Percentiles rank a stretch among this genome's conserved stretches.
Conservation (phyloP, 2,329 filamentous ascomycete genomes). For the Dactylonectria macrodidyma region DNA sequence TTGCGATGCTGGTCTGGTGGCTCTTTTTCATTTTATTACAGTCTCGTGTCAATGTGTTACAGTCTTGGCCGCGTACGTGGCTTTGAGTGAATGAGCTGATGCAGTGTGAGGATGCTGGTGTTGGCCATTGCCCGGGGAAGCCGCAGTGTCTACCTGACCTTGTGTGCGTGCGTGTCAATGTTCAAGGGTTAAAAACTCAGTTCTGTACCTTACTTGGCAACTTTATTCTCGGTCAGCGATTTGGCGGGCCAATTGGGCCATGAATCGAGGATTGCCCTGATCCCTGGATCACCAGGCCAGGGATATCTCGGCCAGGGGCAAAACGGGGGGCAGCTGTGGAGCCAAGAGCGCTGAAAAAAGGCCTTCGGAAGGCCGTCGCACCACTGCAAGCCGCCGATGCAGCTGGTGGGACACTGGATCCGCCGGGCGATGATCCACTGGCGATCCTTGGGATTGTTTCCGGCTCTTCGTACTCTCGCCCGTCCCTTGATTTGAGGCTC, state of each 20-base stretch:
- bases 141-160: background rate
- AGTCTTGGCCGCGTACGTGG: background rate
- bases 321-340: conserved; percentile 6
- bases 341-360: background rate
- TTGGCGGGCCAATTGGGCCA: background rate
- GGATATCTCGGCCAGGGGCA: background rate
- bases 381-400: conserved; percentile 35
- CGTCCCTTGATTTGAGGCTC: background rate
- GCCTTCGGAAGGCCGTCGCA: conserved; percentile 29
- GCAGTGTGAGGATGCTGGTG: background rate
- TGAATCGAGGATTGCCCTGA: conserved; percentile 10
- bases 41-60: too few relatives aligned
- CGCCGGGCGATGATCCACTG: conserved; percentile 16
- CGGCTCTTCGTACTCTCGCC: background rate
- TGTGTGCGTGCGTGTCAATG: background rate
- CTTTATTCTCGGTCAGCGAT: conserved; percentile 1
- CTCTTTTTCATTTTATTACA: background rate
- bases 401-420: conserved; percentile 12
- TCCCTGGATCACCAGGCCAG: background rate
- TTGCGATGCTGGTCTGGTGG: conserved; percentile 6
- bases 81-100: background rate
- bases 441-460: conserved; percentile 17
- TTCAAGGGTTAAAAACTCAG: background rate
- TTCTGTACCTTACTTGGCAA: background rate
- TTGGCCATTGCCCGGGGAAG: background rate